Conservation (phyloP, 116 monocot genomes). For the Zostera marina region DNA sequence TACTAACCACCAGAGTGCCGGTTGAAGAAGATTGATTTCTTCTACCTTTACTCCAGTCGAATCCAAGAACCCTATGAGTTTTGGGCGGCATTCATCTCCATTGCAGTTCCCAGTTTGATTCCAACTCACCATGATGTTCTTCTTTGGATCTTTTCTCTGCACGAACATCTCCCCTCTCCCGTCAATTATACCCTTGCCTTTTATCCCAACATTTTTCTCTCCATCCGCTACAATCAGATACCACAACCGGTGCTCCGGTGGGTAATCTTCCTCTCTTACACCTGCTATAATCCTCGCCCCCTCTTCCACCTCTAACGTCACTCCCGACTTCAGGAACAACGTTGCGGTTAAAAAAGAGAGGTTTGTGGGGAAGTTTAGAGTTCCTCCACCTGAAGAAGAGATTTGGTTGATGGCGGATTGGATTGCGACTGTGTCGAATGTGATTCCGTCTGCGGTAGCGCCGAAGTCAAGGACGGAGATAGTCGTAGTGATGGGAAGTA, state of each 20-base stretch:
- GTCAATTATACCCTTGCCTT: slow-evolving; percentile 74
- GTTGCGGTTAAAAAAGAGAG: slow-evolving; percentile 65
- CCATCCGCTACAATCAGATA: slow-evolving; percentile 92
- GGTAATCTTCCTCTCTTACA: slow-evolving; percentile 53
- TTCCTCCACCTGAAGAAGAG: slow-evolving; percentile 47
- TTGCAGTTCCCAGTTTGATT: slow-evolving; percentile 63
- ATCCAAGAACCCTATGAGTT: slow-evolving; percentile 69
- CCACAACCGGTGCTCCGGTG: slow-evolving; percentile 41
- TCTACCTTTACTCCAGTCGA: slow-evolving; percentile 38
- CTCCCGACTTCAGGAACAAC: slow-evolving; percentile 41
- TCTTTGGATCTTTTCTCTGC: slow-evolving; percentile 33
- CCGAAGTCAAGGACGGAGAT: slow-evolving; percentile 74
- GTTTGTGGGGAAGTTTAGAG: slow-evolving; percentile 45
- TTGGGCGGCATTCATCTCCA: slow-evolving; percentile 94
- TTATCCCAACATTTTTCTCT: slow-evolving; percentile 46
- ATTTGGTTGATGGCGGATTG: slow-evolving; percentile 69
- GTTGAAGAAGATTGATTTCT: slow-evolving; percentile 52
- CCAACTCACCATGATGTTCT: slow-evolving; percentile 99
- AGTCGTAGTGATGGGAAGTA: not conserved
- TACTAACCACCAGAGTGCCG: slow-evolving; percentile 88
- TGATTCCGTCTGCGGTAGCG: slow-evolving; percentile 55
- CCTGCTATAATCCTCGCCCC: slow-evolving; percentile 69
- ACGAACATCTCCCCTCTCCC: slow-evolving; percentile 71
- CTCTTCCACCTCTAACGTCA: slow-evolving; percentile 44
- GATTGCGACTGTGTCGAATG: slow-evolving; percentile 75